Conservation (phyloP, 257 asterid species). For the Lantana camara region DNA sequence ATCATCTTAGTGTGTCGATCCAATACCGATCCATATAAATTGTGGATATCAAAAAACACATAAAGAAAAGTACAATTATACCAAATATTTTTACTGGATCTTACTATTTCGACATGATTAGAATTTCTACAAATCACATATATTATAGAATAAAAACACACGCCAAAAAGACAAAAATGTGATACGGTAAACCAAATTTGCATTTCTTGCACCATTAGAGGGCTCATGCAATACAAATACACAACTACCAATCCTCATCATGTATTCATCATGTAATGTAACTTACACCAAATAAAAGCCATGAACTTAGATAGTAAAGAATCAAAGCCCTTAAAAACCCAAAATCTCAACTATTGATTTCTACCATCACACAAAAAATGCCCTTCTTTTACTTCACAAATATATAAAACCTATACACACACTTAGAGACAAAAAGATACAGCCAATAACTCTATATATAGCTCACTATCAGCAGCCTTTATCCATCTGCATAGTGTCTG, state of each 20-base stretch:
- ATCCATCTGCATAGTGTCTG: background rate
- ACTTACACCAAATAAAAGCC: background rate
- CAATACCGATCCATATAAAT: too few species aligned
- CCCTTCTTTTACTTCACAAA: background rate
- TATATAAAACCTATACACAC: background rate
- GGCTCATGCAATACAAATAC: slow-evolving; percentile 18
- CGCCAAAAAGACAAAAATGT: too few species aligned
- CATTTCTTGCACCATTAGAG: slow-evolving; percentile 15
- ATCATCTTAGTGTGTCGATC: background rate
- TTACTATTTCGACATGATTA: too few species aligned
- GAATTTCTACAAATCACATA: too few species aligned
- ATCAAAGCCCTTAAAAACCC: background rate
- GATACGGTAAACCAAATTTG: background rate
- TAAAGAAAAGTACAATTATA: too few species aligned
- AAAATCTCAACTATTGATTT: background rate
- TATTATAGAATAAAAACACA: too few species aligned
- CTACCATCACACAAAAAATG: background rate
- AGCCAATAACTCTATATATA: slow-evolving; percentile 8
- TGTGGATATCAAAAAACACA: too few species aligned
- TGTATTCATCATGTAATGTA: slow-evolving; percentile 1
- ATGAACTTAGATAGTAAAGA: background rate
- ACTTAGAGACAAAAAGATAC: background rate
- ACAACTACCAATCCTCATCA: slow-evolving; percentile 23
- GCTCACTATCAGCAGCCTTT: background rate
- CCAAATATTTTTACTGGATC: too few species aligned